phyloP scores from a whole-genome alignment of 768 basidiomycete genomes.

The Trametes meyenii region DNA sequence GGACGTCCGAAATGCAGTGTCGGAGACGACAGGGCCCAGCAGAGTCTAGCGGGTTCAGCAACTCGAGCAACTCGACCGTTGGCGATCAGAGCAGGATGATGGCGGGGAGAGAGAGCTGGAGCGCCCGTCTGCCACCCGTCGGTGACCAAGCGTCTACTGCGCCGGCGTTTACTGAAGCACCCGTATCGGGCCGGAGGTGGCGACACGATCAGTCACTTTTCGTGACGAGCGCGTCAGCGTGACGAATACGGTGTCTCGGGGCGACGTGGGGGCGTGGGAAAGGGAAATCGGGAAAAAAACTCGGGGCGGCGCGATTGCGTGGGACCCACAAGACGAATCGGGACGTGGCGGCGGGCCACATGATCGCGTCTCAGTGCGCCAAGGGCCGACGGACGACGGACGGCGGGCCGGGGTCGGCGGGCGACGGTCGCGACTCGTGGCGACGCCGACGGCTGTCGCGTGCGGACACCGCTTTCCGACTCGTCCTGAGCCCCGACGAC shows the following conservation, averaged over 20 bases:
- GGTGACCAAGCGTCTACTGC: constrained; percentile 4
- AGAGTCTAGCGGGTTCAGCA: neutral
- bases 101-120: constrained; percentile 14
- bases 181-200: neutral
- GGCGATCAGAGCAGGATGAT: constrained; percentile 22
- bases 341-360: constrained; percentile 17
- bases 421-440: neutral
- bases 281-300: neutral
- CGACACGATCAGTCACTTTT: constrained; percentile 1
- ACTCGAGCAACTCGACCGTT: constrained; percentile 14
- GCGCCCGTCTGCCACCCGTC: constrained; percentile 1
- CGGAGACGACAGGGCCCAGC: neutral
- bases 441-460: too few relatives aligned
- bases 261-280: constrained; percentile 21
- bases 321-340: constrained; percentile 12
- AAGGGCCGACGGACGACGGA: neutral
- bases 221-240: constrained; percentile 10
- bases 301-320: neutral
- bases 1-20: constrained; percentile 15
- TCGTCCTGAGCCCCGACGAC: too few relatives aligned
- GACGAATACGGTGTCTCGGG: neutral
- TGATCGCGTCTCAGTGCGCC: constrained; percentile 8
- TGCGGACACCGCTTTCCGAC: too few relatives aligned
- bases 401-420: constrained; percentile 1
- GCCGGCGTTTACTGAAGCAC: constrained; percentile 8